Percentiles rank a stretch among this genome's conserved stretches.
Evolutionary conservation across 495 filamentous ascomycete genomes (phyloP).

Genomic region (Penicillium nucicola): DNA sequence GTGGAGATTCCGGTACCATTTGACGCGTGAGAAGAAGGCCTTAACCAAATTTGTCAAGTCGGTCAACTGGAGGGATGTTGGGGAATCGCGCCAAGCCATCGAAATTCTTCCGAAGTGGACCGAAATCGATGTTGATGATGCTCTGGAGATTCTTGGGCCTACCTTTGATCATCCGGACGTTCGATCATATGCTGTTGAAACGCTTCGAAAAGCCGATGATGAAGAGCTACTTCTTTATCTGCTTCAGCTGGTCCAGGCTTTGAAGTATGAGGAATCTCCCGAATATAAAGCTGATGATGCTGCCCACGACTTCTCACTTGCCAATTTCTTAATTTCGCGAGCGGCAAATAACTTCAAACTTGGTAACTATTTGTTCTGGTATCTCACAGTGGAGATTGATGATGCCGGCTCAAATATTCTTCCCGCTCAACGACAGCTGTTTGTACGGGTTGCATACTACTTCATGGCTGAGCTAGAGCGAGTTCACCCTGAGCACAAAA

Average conservation of each 20-base stretch:
- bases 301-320: conserved; percentile 80
- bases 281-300: conserved; percentile 57
- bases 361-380: conserved; percentile 96
- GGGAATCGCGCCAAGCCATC: conserved; percentile 83
- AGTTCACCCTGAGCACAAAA: conserved; percentile 61
- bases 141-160: conserved; percentile 88
- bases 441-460: conserved; percentile 87
- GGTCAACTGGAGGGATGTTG: conserved; percentile 86
- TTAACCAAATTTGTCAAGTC: conserved; percentile 98
- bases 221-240: conserved; percentile 91
- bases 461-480: conserved; percentile 82
- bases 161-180: conserved; percentile 86
- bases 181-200: conserved; percentile 88
- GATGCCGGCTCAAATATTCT: conserved; percentile 71
- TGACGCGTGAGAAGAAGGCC: conserved; percentile 88
- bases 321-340: conserved; percentile 81
- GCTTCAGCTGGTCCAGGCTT: conserved; percentile 89
- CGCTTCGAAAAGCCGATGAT: conserved; percentile 87
- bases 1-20: conserved; percentile 93
- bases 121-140: conserved; percentile 95
- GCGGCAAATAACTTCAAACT: conserved; percentile 83
- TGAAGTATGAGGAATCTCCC: conserved; percentile 86
- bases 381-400: conserved; percentile 95
- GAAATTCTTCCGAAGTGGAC: conserved; percentile 92
- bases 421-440: conserved; percentile 73